phyloP scores from a whole-genome alignment of 495 filamentous ascomycete genomes.

The Recurvomyces mirabilis region DNA sequence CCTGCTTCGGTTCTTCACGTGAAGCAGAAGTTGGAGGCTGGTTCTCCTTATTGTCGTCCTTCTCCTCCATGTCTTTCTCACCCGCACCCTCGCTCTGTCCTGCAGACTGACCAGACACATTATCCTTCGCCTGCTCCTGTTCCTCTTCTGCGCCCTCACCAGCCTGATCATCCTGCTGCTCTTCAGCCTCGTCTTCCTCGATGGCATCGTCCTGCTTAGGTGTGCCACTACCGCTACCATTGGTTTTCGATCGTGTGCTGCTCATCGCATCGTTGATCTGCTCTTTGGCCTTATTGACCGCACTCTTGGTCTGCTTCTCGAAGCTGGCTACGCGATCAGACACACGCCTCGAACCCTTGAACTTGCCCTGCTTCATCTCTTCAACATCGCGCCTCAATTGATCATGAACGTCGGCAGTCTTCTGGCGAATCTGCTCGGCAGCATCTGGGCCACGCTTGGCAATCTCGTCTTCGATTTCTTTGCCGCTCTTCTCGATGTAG shows the following conservation, averaged over 20 bases:
- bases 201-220: background rate
- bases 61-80: too few relatives aligned
- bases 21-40: too few relatives aligned
- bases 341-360: conserved; percentile 1
- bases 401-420: conserved; percentile 2
- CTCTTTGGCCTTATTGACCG: conserved; percentile 1
- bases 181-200: background rate
- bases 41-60: background rate
- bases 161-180: background rate
- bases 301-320: conserved; percentile 6
- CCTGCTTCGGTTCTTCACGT: background rate
- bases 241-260: background rate
- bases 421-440: conserved; percentile 2
- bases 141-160: background rate
- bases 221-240: background rate
- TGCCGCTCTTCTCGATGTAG: conserved; percentile 6
- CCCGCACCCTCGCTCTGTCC: background rate
- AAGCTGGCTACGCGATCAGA: conserved; percentile 9
- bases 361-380: conserved; percentile 6
- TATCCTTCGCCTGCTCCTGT: conserved; percentile 4
- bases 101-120: background rate
- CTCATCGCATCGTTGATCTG: background rate
- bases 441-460: conserved; percentile 4
- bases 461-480: conserved; percentile 10
- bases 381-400: conserved; percentile 9